These are phyloP conservation scores for Lomentospora prolificans DNA, from an alignment of 2,329 filamentous ascomycete species.

Conservation along the genomic window DNA sequence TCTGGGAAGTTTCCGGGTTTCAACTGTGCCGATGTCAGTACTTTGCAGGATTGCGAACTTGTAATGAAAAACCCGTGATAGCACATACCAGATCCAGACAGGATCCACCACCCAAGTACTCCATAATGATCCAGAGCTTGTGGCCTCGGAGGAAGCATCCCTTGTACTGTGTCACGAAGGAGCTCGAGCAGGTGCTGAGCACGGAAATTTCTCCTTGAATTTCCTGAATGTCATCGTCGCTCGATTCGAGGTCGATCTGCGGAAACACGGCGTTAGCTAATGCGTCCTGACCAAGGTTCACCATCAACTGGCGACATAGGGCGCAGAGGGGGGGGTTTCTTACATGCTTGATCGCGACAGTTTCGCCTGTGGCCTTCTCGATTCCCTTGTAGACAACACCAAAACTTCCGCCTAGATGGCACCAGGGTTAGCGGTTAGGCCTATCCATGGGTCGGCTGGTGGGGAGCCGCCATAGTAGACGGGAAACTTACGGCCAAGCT, in stretches of 20 bases:
- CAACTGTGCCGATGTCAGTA: conserved; percentile 40
- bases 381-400: conserved; percentile 96
- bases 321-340: conserved; percentile 22
- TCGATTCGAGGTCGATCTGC: conserved; percentile 96
- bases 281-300: too few species aligned
- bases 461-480: background rate
- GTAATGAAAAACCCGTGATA: background rate
- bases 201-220: conserved; percentile 97
- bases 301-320: background rate
- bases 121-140: conserved; percentile 99
- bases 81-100: conserved; percentile 73
- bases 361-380: conserved; percentile 79
- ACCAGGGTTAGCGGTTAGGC: conserved; percentile 7
- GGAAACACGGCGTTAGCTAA: conserved; percentile 8
- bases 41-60: background rate
- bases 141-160: conserved; percentile 91
- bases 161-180: conserved; percentile 92
- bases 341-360: conserved; percentile 95
- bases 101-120: conserved; percentile 89
- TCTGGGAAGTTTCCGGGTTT: conserved; percentile 87
- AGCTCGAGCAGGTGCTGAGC: conserved; percentile 86
- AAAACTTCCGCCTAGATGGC: conserved; percentile 74
- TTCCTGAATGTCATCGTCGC: conserved; percentile 95
- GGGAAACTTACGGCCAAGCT: conserved; percentile 71
- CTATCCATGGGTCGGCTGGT: too few species aligned